Base-by-base conservation (phyloP, 768 basidiomycete genomes). In the Floccularia luteovirens region DNA sequence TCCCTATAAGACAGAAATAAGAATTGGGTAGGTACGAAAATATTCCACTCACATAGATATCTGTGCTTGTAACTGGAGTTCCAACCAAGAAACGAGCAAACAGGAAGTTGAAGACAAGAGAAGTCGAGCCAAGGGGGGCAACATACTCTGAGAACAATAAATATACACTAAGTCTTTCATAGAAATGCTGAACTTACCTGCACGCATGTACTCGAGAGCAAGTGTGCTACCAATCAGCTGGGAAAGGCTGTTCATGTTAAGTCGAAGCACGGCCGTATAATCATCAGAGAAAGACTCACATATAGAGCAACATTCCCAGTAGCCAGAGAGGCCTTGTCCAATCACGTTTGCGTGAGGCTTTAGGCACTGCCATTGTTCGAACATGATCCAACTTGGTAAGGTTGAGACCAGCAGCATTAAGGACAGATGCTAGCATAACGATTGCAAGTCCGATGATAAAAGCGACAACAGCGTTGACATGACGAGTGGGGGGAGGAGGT, bases 51-150 rank as follows among this genome's bases (percentile, higher is more conserved):
- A 85, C 87, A 53, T 86, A 82, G 24, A 92, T 86, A 55, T 93
- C 90, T 24, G 75, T 83, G 42, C 64, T 75, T 31, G 86, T 90
- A 27, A 93, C 86, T 1, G 89, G 86, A 4, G 84, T 88, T 25
- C 87, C 88, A 4, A 90, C 82, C 43, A 90, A 72, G 54, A 90
- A 85, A 49, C 85, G 78, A 25, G 94, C 94, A 57, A 96, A 94
- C 25, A 96, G 69, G 56, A 96, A 93, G 59, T 98, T 98, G 69
- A 98, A 97, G 41, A 98, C 79, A 46, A 98, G 77, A 10, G 90
- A 88, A 8, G 90, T 86, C 0, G 90, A 90, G 11, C 94, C 93
- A 3, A 98, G 74, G 2, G 93, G 93, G 1, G 94, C 94, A 41
- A 98, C 93, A 58, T 96, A 97, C 77, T 94, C 89, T 79, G n/a